A percentile compares a stretch with the other conserved stretches of the same genome.
Conservation (phyloP, 179 eudicot species). For the Beta corolliflora region DNA sequence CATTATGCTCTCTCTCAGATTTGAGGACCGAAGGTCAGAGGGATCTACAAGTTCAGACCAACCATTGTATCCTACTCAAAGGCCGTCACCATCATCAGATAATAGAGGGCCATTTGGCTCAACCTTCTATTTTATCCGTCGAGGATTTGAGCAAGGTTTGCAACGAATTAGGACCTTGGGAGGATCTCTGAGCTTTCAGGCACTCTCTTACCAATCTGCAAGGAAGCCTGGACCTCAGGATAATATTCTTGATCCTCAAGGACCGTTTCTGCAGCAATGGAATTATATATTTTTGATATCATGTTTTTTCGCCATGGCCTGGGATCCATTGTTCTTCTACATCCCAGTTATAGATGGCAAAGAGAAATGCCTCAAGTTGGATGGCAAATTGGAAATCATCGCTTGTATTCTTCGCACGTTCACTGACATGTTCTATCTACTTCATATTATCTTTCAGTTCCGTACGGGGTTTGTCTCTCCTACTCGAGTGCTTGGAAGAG, state of each 20-base stretch:
- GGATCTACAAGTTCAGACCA: slow-evolving; percentile 34
- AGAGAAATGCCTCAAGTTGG: slow-evolving; percentile 47
- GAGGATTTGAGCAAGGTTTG: slow-evolving; percentile 42
- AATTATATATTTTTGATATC: slow-evolving; percentile 61
- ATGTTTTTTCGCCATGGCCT: slow-evolving; percentile 60
- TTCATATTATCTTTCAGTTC: slow-evolving; percentile 65
- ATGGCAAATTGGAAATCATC: slow-evolving; percentile 39
- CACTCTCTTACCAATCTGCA: slow-evolving; percentile 21
- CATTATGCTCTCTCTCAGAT: slow-evolving; percentile 34
- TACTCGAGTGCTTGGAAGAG: slow-evolving; percentile 76
- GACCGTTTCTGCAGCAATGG: slow-evolving; percentile 63
- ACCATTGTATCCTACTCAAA: slow-evolving; percentile 20
- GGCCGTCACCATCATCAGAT: slow-evolving; percentile 11
- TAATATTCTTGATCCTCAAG: slow-evolving; percentile 62
- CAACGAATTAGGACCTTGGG: slow-evolving; percentile 34
- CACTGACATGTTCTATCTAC: slow-evolving; percentile 59
- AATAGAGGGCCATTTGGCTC: slow-evolving; percentile 19
- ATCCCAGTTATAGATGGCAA: slow-evolving; percentile 48
- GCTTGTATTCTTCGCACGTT: slow-evolving; percentile 62
- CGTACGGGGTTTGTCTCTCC: slow-evolving; percentile 73
- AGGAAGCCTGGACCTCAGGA: slow-evolving; percentile 27
- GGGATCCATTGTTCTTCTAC: slow-evolving; percentile 79
- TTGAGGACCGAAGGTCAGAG: slow-evolving; percentile 46
- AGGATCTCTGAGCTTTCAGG: slow-evolving; percentile 27
- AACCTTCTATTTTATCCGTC: slow-evolving; percentile 27